Conservation (phyloP, 371 early-diverging fungal genomes). For the Mortierella sp. region DNA sequence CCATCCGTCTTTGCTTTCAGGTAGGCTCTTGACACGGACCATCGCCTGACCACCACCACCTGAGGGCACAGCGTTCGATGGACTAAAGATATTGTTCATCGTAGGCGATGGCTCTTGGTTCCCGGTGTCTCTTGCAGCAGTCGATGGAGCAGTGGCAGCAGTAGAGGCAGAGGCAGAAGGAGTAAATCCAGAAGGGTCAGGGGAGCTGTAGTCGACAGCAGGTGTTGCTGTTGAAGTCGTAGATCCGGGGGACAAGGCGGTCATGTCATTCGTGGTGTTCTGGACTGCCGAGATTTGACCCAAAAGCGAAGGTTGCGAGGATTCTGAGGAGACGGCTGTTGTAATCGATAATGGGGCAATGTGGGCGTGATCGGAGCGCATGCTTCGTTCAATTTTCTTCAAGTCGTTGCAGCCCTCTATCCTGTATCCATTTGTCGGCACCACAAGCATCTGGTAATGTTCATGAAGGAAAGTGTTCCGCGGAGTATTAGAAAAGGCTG, state of each 20-base stretch:
- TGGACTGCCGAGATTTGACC: conserved; percentile 15
- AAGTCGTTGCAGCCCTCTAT: conserved; percentile 46
- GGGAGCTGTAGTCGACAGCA: not conserved
- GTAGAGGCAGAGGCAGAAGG: not conserved
- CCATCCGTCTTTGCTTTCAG: conserved; percentile 41
- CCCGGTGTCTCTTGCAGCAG: not conserved
- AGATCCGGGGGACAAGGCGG: not conserved
- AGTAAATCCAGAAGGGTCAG: not conserved
- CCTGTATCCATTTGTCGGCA: conserved; percentile 36
- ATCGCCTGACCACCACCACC: conserved; percentile 19
- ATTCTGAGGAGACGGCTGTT: not conserved
- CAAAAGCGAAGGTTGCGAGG: conserved; percentile 25
- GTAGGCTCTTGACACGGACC: conserved; percentile 30
- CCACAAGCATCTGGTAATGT: conserved; percentile 30
- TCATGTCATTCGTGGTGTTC: not conserved
- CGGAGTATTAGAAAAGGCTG: not conserved
- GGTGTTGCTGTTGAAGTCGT: not conserved
- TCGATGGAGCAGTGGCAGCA: not conserved
- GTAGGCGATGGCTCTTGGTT: not conserved
- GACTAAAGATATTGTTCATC: not conserved
- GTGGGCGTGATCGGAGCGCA: conserved; percentile 6
- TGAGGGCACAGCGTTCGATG: not conserved
- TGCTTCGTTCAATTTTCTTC: conserved; percentile 26
- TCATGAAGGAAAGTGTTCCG: not conserved
- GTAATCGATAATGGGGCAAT: not conserved